Evolutionary conservation across 2,329 filamentous ascomycete genomes (phyloP).

Genomic region (Trichoderma guizhouense): DNA sequence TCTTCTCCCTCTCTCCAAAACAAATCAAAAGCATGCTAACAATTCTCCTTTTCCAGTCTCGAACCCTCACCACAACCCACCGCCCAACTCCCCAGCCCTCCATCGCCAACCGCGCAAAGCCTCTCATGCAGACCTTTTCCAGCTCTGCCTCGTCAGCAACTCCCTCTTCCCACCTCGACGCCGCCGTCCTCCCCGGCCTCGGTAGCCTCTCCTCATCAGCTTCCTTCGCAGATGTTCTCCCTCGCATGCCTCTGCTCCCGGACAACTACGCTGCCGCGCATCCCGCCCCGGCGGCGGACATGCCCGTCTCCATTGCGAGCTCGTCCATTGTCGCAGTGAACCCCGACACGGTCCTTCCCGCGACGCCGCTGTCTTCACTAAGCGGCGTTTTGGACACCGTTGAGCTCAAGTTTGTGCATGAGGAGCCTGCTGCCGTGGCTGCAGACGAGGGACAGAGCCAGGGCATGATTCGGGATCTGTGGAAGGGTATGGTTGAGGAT

Average conservation of each 20-base stretch:
- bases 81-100: constrained; percentile 46
- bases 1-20: neutral
- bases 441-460: constrained; percentile 33
- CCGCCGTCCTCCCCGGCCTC: constrained; percentile 50
- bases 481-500: constrained; percentile 56
- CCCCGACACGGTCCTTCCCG: constrained; percentile 50
- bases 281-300: constrained; percentile 41
- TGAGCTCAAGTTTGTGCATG: constrained; percentile 52
- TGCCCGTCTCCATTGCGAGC: constrained; percentile 40
- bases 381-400: constrained; percentile 57
- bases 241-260: constrained; percentile 58
- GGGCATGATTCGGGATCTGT: constrained; percentile 53
- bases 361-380: constrained; percentile 53
- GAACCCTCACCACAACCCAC: constrained; percentile 46
- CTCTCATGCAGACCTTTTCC: constrained; percentile 63
- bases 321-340: constrained; percentile 56
- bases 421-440: constrained; percentile 24
- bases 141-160: constrained; percentile 44
- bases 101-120: constrained; percentile 45
- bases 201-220: constrained; percentile 33
- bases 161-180: constrained; percentile 50
- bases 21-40: neutral
- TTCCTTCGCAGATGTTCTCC: constrained; percentile 26
- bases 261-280: constrained; percentile 52
- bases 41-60: constrained; percentile 24